A percentile compares a stretch with the other conserved stretches of the same genome.
Evolutionary conservation across 2,329 filamentous ascomycete species (phyloP).

Genomic region (Aschersonia sp.): DNA sequence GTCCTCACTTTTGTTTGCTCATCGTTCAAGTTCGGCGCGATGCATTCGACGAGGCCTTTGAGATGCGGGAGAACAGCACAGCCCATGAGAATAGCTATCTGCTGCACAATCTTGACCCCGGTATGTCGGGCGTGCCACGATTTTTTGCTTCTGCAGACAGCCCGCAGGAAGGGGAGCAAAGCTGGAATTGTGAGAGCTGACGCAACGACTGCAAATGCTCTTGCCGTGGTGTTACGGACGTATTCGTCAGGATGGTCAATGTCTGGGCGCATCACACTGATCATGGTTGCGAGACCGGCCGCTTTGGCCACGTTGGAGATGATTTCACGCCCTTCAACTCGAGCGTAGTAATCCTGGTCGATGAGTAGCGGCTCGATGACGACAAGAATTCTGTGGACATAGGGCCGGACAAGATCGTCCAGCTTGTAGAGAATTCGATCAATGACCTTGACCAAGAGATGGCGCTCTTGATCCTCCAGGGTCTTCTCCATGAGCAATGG

Average conservation of each 20-base stretch:
- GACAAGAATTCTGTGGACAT: slow-evolving; percentile 95
- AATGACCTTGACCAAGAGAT: slow-evolving; percentile 97
- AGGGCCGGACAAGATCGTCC: slow-evolving; percentile 88
- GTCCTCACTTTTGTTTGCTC: slow-evolving; percentile 97
- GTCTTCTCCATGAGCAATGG: slow-evolving; percentile 97
- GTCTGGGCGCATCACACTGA: slow-evolving; percentile 96
- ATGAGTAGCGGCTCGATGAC: slow-evolving; percentile 98
- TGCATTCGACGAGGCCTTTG: slow-evolving; percentile 92
- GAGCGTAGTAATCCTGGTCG: slow-evolving; percentile 97
- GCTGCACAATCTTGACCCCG: slow-evolving; percentile 97
- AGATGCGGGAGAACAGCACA: slow-evolving; percentile 91
- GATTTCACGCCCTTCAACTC: slow-evolving; percentile 95
- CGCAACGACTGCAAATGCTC: slow-evolving; percentile 93
- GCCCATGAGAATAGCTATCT: slow-evolving; percentile 97
- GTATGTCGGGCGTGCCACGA: slow-evolving; percentile 98
- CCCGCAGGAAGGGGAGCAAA: slow-evolving; percentile 83
- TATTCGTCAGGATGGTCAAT: slow-evolving; percentile 98
- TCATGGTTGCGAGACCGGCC: slow-evolving; percentile 95
- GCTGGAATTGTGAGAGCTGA: slow-evolving; percentile 93
- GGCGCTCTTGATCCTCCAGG: slow-evolving; percentile 91
- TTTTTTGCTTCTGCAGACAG: slow-evolving; percentile 95
- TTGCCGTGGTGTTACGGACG: slow-evolving; percentile 90
- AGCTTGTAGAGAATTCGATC: slow-evolving; percentile 97
- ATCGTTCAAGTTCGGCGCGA: slow-evolving; percentile 88
- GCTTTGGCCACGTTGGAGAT: slow-evolving; percentile 97